These are phyloP conservation scores for Exophiala alcalophila DNA, from an alignment of 2,329 filamentous ascomycete species.

Conservation along the genomic window DNA sequence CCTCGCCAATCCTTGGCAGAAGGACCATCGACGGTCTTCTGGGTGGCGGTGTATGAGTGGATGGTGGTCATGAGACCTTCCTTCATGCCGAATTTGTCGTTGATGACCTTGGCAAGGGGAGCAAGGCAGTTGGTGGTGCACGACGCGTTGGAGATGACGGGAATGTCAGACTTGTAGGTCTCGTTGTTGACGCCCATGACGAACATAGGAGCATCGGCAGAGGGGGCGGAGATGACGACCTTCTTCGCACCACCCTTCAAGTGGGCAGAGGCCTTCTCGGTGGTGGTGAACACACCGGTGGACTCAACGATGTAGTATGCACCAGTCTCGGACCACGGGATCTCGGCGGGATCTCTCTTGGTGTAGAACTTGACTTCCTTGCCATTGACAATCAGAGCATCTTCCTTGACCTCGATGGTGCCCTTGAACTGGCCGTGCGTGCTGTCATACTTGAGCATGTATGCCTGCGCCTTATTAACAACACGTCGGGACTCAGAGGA, in stretches of 20 bases:
- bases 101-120: slow-evolving; percentile 97
- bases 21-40: slow-evolving; percentile 98
- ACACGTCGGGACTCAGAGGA: background rate
- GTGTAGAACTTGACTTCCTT: slow-evolving; percentile 93
- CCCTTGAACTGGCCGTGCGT: slow-evolving; percentile 97
- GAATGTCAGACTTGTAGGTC: slow-evolving; percentile 82
- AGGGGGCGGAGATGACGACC: slow-evolving; percentile 67
- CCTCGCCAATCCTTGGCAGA: slow-evolving; percentile 99
- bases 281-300: slow-evolving; percentile 98
- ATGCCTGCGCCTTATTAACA: slow-evolving; percentile 60
- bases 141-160: slow-evolving; percentile 98
- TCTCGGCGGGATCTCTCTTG: slow-evolving; percentile 83
- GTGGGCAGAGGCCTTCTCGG: slow-evolving; percentile 89
- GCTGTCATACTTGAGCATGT: slow-evolving; percentile 99
- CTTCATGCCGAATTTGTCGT: slow-evolving; percentile 96
- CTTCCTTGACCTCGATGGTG: slow-evolving; percentile 69
- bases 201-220: slow-evolving; percentile 93
- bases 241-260: slow-evolving; percentile 98
- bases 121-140: slow-evolving; percentile 99
- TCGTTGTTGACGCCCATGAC: slow-evolving; percentile 99
- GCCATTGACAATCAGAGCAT: slow-evolving; percentile 82
- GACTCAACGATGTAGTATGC: slow-evolving; percentile 96
- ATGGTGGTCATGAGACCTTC: slow-evolving; percentile 99
- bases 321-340: slow-evolving; percentile 84
- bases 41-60: slow-evolving; percentile 99